Base-by-base conservation (phyloP, 306 rosid species). In the Acacia confusa region DNA sequence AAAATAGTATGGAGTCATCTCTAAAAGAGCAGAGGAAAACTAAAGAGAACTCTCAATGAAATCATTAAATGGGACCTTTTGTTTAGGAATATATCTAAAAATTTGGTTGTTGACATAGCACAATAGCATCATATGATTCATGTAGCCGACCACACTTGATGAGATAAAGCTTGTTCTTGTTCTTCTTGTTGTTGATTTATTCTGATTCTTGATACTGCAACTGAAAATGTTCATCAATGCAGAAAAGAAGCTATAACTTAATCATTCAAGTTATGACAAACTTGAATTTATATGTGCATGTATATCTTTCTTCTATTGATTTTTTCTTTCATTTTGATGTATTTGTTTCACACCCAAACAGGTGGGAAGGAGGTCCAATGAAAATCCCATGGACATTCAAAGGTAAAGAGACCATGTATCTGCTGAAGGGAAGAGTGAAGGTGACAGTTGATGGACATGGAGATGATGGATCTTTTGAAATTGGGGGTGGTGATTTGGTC, bases 401-500 rank as follows among this genome's bases (percentile, higher is more conserved):
- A 34, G 78, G 60, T 32, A 84, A 78, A 24, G 92, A 89, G 80
- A 89, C 92, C 36, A 85, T 87, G 88, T 89, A 84, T 78, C 74
- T 89, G 48, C 78, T 89, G 77, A 67, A 87, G 53, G 92, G 92
- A 69, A 89, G 81, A 85, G 90, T 87, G 69, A 87, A 78, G 78
- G 90, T 89, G 70, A 82, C 80, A 40, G 82, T 87, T 72, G 90
- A 85, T 65, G 87, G 83, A 0, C 28, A 84, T 50, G 82, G 10
- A 9, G 87, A 84, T 60, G 82, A 10, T 9, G 87, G 77, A 22
- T 82, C 88, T 16, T 86, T 89, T 83, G 88, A 81, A 78, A 84
- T 89, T 87, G 90, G 83, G 20, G 88, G 75, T 85, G 92, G 88
- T 78, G 86, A 89, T 43, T 89, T 89, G 76, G 87, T 48, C 81